These are phyloP conservation scores for Lactarius hatsudake DNA, from an alignment of 768 basidiomycete genomes.

Conservation along the genomic window DNA sequence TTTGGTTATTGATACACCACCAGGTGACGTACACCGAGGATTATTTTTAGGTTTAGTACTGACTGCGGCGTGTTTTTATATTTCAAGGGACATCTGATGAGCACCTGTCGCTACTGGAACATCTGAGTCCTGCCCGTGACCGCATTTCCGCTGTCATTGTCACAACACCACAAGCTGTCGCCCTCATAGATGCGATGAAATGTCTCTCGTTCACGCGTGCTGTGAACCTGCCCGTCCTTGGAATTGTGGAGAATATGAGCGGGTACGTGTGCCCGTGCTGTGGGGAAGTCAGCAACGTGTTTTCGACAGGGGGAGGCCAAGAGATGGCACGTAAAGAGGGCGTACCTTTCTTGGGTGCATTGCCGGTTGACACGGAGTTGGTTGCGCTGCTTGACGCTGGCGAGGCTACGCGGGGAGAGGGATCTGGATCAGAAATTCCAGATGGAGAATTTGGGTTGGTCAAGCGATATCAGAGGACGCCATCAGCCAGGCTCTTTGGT, in stretches of 20 bases:
- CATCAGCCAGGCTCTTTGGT: slow-evolving; percentile 66
- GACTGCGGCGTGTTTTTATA: background rate
- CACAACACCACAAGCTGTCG: slow-evolving; percentile 96
- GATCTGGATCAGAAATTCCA: slow-evolving; percentile 22
- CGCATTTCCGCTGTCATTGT: slow-evolving; percentile 85
- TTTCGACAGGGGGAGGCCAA: slow-evolving; percentile 90
- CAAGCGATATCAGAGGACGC: slow-evolving; percentile 60
- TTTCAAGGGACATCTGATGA: slow-evolving; percentile 95
- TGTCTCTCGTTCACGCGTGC: slow-evolving; percentile 93
- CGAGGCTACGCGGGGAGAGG: slow-evolving; percentile 29
- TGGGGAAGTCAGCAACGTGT: slow-evolving; percentile 91
- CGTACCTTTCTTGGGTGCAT: slow-evolving; percentile 75
- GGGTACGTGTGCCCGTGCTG: slow-evolving; percentile 98
- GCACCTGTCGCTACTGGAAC: slow-evolving; percentile 92
- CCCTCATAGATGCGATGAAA: slow-evolving; percentile 92
- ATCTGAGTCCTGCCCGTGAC: slow-evolving; percentile 79
- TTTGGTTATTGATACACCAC: slow-evolving; percentile 94
- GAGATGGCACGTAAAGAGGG: slow-evolving; percentile 78
- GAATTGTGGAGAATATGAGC: slow-evolving; percentile 97
- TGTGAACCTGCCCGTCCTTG: slow-evolving; percentile 81
- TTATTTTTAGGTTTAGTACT: background rate
- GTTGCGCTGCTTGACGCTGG: slow-evolving; percentile 81
- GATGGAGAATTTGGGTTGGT: slow-evolving; percentile 49
- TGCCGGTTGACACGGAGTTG: slow-evolving; percentile 92
- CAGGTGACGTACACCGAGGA: slow-evolving; percentile 53